Conservation (phyloP, 2,329 filamentous ascomycete genomes). For the Fusarium concolor region DNA sequence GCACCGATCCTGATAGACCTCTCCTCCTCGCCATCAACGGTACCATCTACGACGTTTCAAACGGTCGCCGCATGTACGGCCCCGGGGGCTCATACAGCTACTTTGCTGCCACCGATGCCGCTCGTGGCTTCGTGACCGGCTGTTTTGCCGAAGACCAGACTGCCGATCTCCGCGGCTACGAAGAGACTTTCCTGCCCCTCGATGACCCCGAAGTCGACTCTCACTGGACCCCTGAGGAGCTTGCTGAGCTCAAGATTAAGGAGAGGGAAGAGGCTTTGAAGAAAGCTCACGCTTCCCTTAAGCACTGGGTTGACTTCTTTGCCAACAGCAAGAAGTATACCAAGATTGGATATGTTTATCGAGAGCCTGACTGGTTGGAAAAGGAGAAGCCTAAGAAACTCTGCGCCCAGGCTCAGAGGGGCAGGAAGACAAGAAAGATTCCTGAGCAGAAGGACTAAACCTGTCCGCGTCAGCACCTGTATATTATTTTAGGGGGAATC, state of each 20-base stretch:
- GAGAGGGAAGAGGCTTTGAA: slow-evolving; percentile 74
- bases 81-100: slow-evolving; percentile 87
- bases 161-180: slow-evolving; percentile 85
- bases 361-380: slow-evolving; percentile 70
- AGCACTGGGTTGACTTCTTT: slow-evolving; percentile 89
- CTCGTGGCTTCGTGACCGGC: slow-evolving; percentile 89
- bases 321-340: slow-evolving; percentile 82
- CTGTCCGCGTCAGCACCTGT: not conserved
- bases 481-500: not conserved
- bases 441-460: slow-evolving; percentile 23
- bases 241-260: slow-evolving; percentile 65
- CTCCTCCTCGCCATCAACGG: slow-evolving; percentile 93
- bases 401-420: slow-evolving; percentile 76
- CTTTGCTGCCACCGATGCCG: slow-evolving; percentile 88
- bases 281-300: slow-evolving; percentile 74
- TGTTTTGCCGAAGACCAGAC: slow-evolving; percentile 91
- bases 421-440: slow-evolving; percentile 62
- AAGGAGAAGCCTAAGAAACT: slow-evolving; percentile 71
- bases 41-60: slow-evolving; percentile 85
- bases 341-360: slow-evolving; percentile 79
- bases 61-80: slow-evolving; percentile 77
- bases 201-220: slow-evolving; percentile 72
- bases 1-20: slow-evolving; percentile 77
- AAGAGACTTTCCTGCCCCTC: slow-evolving; percentile 81
- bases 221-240: slow-evolving; percentile 65